Evolutionary conservation across 305 asterid genomes (phyloP).

Genomic region (Striga hermonthica): DNA sequence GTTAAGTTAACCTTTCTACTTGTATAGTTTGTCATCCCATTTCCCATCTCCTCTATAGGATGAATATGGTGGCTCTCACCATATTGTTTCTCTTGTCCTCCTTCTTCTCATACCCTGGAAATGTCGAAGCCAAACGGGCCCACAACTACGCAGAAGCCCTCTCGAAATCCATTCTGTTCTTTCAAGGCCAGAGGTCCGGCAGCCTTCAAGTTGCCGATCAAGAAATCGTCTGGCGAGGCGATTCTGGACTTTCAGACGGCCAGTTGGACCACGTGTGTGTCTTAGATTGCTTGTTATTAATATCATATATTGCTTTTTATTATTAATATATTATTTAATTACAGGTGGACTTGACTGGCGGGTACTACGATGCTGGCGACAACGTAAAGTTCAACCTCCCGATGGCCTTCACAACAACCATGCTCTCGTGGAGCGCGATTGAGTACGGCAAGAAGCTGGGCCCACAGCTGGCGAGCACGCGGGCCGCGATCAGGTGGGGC

Average conservation of each 20-base stretch:
- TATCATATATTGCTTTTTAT: too few relatives aligned
- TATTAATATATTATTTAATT: background rate
- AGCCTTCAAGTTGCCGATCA: conserved; percentile 43
- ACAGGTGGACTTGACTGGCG: conserved; percentile 87
- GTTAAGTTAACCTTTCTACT: too few relatives aligned
- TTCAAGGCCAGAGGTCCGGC: conserved; percentile 91
- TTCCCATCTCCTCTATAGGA: too few relatives aligned
- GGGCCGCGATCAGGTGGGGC: conserved; percentile 76
- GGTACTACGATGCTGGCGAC: conserved; percentile 96
- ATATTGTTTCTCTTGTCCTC: too few relatives aligned
- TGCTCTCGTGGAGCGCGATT: conserved; percentile 75
- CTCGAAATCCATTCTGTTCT: conserved; percentile 69
- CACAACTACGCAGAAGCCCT: conserved; percentile 76
- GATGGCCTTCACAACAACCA: conserved; percentile 81
- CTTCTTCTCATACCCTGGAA: too few relatives aligned
- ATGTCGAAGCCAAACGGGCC: too few relatives aligned
- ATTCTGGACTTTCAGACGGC: conserved; percentile 74
- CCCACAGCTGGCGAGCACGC: conserved; percentile 37
- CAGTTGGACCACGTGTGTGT: conserved; percentile 45
- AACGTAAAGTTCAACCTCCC: conserved; percentile 84
- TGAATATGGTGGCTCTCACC: too few relatives aligned
- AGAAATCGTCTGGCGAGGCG: conserved; percentile 56
- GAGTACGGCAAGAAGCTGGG: conserved; percentile 70
- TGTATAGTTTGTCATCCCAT: too few relatives aligned
- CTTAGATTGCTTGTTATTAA: background rate